Evolutionary conservation across 306 rosid genomes (phyloP), one percentile per base, ranked within the genome.

Genomic region (Gastrolobium bilobum): DNA sequence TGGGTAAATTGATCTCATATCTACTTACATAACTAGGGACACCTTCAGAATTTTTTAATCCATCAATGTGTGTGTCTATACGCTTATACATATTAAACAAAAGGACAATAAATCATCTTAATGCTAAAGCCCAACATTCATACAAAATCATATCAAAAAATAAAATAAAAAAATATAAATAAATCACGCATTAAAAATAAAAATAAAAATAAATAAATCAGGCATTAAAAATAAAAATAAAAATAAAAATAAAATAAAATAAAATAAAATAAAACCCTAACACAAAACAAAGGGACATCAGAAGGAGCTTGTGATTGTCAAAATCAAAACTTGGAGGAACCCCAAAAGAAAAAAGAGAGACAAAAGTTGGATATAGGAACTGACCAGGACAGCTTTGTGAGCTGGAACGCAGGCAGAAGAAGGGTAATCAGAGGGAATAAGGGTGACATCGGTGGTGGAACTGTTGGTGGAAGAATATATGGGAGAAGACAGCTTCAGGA

Each of bases 341-440:
- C 15, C 26, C 15, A n/a, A 2, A 7, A 50, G 56, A 6, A 50
- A 50, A 53, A 53, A 13, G 59, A 31, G 0, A 53, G 3, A 2
- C 5, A 7, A 13, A 4, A 10, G 48, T 43, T 43, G 9, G 48
- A 2, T 43, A 43, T 43, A 1, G 48, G 6, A 20, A 79, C 94
- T 76, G 20, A 94, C 99, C 88, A 95, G 84, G 81, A 95, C 78
- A 60, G 92, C 89, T 82, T 85, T 92, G 63, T 95, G 99, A 51
- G 97, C 97, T 1, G 93, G 90, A 44, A 94, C 86, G 51, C 78
- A 34, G 0, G 66, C 60, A 38, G 69, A 9, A 60, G 85, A 50
- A 15, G 50, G 43, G 5, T 84, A 89, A 1, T 61, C 78, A 46
- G 84, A 73, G 34, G 97, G 85, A 48, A 94, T 42, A 42, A 94